phyloP scores from a whole-genome alignment of 2,329 filamentous ascomycete genomes.

The Aspergillus hortae region DNA sequence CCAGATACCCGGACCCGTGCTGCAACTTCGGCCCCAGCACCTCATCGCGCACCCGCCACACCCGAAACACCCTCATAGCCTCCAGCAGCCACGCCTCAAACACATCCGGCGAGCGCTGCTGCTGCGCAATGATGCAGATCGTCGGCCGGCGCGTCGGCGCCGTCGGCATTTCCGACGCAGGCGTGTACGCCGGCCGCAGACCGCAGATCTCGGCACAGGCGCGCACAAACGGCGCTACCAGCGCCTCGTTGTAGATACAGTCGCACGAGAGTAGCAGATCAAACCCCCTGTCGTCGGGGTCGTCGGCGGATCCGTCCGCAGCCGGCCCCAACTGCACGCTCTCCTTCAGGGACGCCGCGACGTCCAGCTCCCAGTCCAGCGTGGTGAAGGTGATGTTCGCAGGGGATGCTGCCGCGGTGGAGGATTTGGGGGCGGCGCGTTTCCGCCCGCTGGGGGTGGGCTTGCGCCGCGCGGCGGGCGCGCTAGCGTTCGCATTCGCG shows the following conservation, averaged over 20 bases:
- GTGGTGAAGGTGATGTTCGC: slow-evolving; percentile 54
- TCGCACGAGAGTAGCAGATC: slow-evolving; percentile 82
- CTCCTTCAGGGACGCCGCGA: slow-evolving; percentile 28
- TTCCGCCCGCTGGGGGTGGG: slow-evolving; percentile 8
- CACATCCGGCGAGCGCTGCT: slow-evolving; percentile 78
- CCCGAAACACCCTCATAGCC: slow-evolving; percentile 64
- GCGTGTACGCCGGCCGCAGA: slow-evolving; percentile 44
- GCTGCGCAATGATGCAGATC: slow-evolving; percentile 80
- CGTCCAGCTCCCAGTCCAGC: slow-evolving; percentile 78
- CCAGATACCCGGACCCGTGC: slow-evolving; percentile 69
- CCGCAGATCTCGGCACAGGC: slow-evolving; percentile 73
- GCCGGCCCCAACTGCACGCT: slow-evolving; percentile 26
- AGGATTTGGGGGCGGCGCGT: neutral
- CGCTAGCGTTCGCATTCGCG: slow-evolving; percentile 27
- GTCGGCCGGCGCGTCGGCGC: slow-evolving; percentile 43
- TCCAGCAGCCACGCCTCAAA: slow-evolving; percentile 76
- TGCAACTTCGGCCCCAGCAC: slow-evolving; percentile 58
- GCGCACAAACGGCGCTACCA: slow-evolving; percentile 77
- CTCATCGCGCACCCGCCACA: slow-evolving; percentile 71
- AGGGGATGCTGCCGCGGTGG: neutral
- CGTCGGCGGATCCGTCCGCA: slow-evolving; percentile 11
- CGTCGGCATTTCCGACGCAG: neutral
- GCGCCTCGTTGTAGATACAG: slow-evolving; percentile 89
- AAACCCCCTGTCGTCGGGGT: slow-evolving; percentile 48
- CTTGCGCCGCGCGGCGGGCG: neutral